Percentiles rank a stretch among this genome's conserved stretches.
Evolutionary conservation across 176 grass and related monocot genomes (phyloP).

Genomic region (Triticum monococcum): DNA sequence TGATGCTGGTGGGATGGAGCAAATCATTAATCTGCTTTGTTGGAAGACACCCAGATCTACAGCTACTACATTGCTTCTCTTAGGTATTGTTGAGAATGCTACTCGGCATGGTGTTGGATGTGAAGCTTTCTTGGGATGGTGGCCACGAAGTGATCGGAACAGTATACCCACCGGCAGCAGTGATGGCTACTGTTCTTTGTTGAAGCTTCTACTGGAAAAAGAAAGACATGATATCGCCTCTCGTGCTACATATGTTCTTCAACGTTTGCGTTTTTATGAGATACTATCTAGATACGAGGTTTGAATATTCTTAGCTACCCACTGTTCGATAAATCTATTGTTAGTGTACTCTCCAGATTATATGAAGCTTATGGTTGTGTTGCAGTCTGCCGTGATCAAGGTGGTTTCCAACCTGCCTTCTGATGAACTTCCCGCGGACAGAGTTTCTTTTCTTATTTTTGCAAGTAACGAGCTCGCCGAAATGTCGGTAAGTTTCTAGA

Average conservation of each 20-base stretch:
- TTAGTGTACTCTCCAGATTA: constrained; percentile 22
- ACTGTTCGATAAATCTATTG: constrained; percentile 7
- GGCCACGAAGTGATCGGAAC: constrained; percentile 49
- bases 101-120: constrained; percentile 84
- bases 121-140: constrained; percentile 94
- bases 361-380: constrained; percentile 42
- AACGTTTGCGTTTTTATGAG: constrained; percentile 85
- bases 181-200: constrained; percentile 70
- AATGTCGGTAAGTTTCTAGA: constrained; percentile 58
- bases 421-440: constrained; percentile 52
- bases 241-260: constrained; percentile 68
- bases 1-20: constrained; percentile 76
- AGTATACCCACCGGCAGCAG: constrained; percentile 58
- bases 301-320: not conserved
- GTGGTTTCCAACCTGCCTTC: constrained; percentile 47
- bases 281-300: constrained; percentile 92
- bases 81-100: constrained; percentile 76
- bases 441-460: constrained; percentile 51
- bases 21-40: constrained; percentile 68
- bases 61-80: constrained; percentile 66
- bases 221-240: constrained; percentile 86
- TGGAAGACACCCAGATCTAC: constrained; percentile 58
- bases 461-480: constrained; percentile 75
- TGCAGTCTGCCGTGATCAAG: constrained; percentile 78
- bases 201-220: constrained; percentile 85